Percentiles rank a stretch among this genome's conserved stretches.
Evolutionary conservation across 306 rosid genomes (phyloP).

Genomic region (Carpinus fangiana): DNA sequence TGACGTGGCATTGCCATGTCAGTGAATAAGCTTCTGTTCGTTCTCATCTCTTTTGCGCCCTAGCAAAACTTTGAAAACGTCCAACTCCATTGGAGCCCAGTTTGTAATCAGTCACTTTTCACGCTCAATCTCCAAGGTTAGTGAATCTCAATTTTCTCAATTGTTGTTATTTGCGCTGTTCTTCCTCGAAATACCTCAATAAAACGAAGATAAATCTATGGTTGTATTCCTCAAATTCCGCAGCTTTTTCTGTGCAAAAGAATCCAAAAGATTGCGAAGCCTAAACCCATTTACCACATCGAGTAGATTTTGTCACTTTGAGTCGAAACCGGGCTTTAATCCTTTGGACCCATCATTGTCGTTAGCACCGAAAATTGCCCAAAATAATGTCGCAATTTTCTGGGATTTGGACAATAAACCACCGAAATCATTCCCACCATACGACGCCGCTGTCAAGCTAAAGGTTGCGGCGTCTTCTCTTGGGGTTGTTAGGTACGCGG

Average conservation of each 20-base stretch:
- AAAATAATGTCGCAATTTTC: conserved; percentile 61
- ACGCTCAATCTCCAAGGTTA: not conserved
- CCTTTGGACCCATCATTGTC: conserved; percentile 18
- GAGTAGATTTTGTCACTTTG: conserved; percentile 33
- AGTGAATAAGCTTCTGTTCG: too few relatives aligned
- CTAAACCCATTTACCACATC: conserved; percentile 5
- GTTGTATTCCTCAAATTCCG: conserved; percentile 34
- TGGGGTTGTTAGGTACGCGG: conserved; percentile 63
- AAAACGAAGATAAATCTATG: conserved; percentile 24
- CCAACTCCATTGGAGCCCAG: too few relatives aligned
- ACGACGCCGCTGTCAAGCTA: conserved; percentile 69
- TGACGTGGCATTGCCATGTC: too few relatives aligned
- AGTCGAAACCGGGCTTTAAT: conserved; percentile 17
- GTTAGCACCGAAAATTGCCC: conserved; percentile 23
- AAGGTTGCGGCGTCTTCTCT: conserved; percentile 65
- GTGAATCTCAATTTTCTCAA: not conserved
- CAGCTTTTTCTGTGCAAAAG: conserved; percentile 19
- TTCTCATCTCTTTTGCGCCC: too few relatives aligned
- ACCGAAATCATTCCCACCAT: conserved; percentile 67
- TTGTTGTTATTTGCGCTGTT: not conserved
- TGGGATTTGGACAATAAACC: conserved; percentile 90
- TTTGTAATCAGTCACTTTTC: not conserved
- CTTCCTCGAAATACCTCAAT: not conserved
- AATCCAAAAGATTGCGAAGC: conserved; percentile 1
- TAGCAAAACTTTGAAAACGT: too few relatives aligned